Evolutionary conservation across 305 asterid species (phyloP).

Genomic region (Solanum hybrid): DNA sequence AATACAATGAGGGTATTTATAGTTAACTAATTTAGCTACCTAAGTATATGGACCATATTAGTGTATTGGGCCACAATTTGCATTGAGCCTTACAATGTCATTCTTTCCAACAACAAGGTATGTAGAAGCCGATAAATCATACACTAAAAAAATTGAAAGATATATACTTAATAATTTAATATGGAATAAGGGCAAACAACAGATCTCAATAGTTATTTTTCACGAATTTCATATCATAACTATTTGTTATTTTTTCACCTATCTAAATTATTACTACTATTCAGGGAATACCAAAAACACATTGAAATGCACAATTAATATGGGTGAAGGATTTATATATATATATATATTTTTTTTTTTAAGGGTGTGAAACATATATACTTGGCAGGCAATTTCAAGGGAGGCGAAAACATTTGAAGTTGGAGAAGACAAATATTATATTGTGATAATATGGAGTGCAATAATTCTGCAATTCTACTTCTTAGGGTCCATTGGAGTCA

Average conservation of each 20-base stretch:
- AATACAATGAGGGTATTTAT: no score
- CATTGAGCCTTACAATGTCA: no score
- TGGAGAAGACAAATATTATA: neutral
- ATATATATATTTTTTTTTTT: no score
- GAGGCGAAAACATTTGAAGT: conserved; percentile 2
- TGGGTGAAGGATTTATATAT: neutral
- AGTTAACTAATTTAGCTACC: no score
- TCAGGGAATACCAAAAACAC: no score
- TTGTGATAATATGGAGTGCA: neutral
- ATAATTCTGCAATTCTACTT: neutral
- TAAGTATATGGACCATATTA: no score
- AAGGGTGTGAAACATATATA: neutral
- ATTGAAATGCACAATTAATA: neutral
- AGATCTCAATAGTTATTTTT: neutral
- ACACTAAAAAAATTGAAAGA: no score
- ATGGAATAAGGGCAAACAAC: neutral
- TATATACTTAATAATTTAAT: neutral
- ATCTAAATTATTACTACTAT: neutral
- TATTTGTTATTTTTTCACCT: no score
- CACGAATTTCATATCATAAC: neutral
- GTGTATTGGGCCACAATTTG: no score
- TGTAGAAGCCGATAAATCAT: neutral
- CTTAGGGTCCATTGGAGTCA: neutral
- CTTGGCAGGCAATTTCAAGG: neutral
- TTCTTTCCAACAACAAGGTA: no score